Base-by-base conservation (phyloP, 495 filamentous ascomycete genomes). In the Hypomontagnella submonticulosa region DNA sequence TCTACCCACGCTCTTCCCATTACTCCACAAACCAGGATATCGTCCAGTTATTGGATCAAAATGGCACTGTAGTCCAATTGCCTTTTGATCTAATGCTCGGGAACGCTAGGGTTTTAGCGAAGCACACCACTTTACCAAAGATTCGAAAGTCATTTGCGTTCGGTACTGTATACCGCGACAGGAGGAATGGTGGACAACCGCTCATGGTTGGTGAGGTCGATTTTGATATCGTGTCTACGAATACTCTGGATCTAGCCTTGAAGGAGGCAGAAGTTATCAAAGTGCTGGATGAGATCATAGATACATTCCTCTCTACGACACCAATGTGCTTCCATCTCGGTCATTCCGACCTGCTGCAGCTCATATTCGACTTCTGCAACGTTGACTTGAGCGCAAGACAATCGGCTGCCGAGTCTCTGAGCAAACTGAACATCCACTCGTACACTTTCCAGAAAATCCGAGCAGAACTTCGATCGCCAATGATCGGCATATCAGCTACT, bases 231-330 rank as follows among this genome's bases (percentile, higher is more conserved):
- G 83, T 95, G 12, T 92, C 91, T 0, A 82, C 86, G 50, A 88
- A 93, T 62, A 88, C 88, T 1, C 73, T 91, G 19, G 92, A 98
- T 71, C 80, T 96, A n/a, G 87, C 93, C 0, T 73, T 97, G 50
- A 93, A 95, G 70, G 95, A 99, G 75, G 95, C 95, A 0, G 95
- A 99, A 72, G 90, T 92, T 3, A 87, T 99, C 56, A 98, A 97
- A 73, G 92, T 97, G 5, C 71, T 97, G 42, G 94, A 98, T 71
- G 95, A 99, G 69, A 89, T 97, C 42, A 84, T 96, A 18, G 84
- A 89, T 37, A 86, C 88, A 5, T 94, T 97, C 65, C 93, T 93
- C 5, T 88, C 86, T 40, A 79, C 93, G 30, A 80, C 84, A 3
- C 82, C 86, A 8, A 92, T 97, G 84, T 97, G 93, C 73, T 97